A percentile compares a stretch with the other conserved stretches of the same genome.
Conservation (phyloP, 192 early-diverging fungal species). For the Rhizoclosmatium globosum region DNA sequence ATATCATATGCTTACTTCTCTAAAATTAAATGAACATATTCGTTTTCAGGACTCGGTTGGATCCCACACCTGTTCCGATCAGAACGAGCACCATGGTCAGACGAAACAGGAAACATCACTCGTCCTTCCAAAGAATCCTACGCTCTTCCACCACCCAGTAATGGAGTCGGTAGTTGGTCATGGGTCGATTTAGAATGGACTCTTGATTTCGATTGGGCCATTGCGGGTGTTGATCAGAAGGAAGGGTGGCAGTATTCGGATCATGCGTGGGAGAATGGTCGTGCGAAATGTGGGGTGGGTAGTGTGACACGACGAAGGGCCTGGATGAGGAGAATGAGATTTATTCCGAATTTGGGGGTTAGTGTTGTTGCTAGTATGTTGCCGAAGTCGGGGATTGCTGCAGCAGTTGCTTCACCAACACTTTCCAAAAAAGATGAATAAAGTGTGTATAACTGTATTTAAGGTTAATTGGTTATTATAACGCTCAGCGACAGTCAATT, state of each 20-base stretch:
- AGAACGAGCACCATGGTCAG: conserved; percentile 74
- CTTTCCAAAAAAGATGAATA: no score
- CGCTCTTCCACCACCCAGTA: conserved; percentile 57
- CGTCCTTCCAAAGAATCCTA: conserved; percentile 62
- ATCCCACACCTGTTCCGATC: conserved; percentile 67
- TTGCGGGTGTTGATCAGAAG: conserved; percentile 41
- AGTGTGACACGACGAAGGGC: conserved; percentile 69
- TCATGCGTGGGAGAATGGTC: conserved; percentile 69
- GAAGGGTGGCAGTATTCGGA: conserved; percentile 76
- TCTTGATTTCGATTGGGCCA: conserved; percentile 56
- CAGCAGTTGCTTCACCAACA: no score
- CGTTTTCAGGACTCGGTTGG: conserved; percentile 68
- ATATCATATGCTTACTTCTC: background rate
- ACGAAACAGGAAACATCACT: conserved; percentile 63
- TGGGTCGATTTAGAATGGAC: conserved; percentile 70
- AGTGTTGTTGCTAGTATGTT: conserved; percentile 20
- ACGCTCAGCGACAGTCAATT: no score
- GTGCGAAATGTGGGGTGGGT: conserved; percentile 51
- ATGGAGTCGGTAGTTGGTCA: conserved; percentile 43
- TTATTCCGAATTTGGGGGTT: conserved; percentile 25
- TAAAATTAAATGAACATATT: background rate
- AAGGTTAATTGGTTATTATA: no score
- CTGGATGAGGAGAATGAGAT: conserved; percentile 65
- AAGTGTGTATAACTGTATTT: no score
- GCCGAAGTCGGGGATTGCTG: background rate